Conservation (phyloP, 345 rosid species). For the Eucalyptus grandis region DNA sequence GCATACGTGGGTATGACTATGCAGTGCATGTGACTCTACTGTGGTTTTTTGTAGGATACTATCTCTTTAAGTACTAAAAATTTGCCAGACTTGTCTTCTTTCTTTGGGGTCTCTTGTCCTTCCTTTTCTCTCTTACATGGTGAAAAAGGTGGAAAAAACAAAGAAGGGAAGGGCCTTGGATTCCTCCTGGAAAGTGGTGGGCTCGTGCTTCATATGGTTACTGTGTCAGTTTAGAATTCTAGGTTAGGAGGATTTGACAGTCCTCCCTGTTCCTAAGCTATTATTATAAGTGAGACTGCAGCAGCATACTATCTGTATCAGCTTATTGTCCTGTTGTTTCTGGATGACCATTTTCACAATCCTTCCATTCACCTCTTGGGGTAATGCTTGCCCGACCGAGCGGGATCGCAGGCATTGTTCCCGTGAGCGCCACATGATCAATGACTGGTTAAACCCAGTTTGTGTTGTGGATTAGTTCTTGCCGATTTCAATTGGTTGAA, state of each 20-base stretch:
- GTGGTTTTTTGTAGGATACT: not conserved
- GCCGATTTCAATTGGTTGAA: not conserved
- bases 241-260: not conserved
- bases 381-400: not conserved
- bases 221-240: not conserved
- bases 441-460: not conserved
- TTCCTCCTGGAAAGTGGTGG: not conserved
- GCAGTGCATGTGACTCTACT: not conserved
- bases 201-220: not conserved
- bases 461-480: not conserved
- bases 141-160: not conserved
- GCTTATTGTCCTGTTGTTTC: not conserved
- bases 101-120: not conserved
- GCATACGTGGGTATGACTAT: not conserved
- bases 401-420: not conserved
- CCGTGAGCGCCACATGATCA: not conserved
- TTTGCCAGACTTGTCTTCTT: not conserved
- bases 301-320: not conserved
- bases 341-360: not conserved
- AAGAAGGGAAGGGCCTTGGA: not conserved
- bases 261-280: not conserved
- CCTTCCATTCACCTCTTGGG: too few species aligned
- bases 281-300: not conserved
- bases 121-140: not conserved
- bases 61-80: not conserved